phyloP scores from a whole-genome alignment of 2,329 filamentous ascomycete species.

The Trichoderma simmonsii region DNA sequence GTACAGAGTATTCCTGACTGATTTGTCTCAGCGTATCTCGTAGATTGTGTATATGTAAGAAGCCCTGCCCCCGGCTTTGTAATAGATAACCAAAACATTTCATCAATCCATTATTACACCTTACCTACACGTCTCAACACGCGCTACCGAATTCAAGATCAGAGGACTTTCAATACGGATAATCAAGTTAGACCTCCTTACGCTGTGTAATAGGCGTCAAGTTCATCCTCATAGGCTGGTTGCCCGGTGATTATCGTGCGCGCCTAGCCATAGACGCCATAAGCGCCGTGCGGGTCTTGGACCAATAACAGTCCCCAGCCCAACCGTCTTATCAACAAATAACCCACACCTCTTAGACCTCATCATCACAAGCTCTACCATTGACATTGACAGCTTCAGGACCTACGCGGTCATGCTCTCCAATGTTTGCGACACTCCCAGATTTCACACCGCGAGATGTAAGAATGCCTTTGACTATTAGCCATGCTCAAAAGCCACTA shows the following conservation, averaged over 20 bases:
- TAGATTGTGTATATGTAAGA: neutral
- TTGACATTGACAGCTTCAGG: neutral
- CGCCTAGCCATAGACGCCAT: neutral
- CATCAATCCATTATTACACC: neutral
- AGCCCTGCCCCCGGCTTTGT: neutral
- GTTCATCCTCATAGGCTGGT: neutral
- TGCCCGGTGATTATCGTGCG: neutral
- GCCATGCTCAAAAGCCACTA: neutral
- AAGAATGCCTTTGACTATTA: conserved; percentile 29
- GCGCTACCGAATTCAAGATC: neutral
- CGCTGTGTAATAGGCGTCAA: neutral
- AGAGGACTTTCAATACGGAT: neutral
- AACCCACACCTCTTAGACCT: neutral
- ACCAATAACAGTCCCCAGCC: neutral
- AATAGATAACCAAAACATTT: neutral
- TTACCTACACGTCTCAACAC: neutral
- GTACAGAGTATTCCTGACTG: neutral
- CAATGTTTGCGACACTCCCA: conserved; percentile 62
- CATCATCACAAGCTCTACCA: neutral
- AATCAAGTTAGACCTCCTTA: neutral
- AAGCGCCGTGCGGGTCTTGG: neutral
- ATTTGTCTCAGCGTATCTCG: neutral
- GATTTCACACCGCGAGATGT: conserved; percentile 70
- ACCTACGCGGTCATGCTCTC: conserved; percentile 17
- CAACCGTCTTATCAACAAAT: neutral